Base-by-base conservation (phyloP, 139 green algal genomes). In the Chlamydomonas sphaeroides region DNA sequence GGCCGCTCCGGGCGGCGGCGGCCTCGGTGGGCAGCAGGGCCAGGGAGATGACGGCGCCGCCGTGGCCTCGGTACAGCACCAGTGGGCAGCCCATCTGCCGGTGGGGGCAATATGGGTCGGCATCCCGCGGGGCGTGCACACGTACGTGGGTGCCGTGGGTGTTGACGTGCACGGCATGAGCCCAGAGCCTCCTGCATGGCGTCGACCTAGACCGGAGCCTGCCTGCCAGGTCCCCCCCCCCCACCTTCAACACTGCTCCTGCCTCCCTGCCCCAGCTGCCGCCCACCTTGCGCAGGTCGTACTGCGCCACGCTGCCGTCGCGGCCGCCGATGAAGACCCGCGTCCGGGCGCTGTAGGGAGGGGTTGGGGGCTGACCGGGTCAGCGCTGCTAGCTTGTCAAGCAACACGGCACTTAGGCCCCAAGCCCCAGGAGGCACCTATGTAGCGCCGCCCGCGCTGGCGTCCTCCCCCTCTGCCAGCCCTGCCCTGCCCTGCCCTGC, bases 201-300 rank as follows among this genome's bases (percentile, higher is more conserved):
- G 25, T 28, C 18, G 8, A 23, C 30, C 30, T 41, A 6, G 25
- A 26, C 61, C 30, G 25, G 15, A 67, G 38, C 10, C 7, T 28
- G 30, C n/a, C n/a, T n/a, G n/a, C n/a, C n/a, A n/a, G n/a, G 11
- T 5, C n/a, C 30, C 30, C 30, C 23, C 61, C 61, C 23, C 61
- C 26, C 30, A 26, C 35, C 30, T 48, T 10, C 18, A 8, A 35
- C 20, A 33, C 23, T 35, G 11, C n/a, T 11, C 35, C 36, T 45
- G 3, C 17, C 15, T 69, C 33, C 33, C 33, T 5, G 10, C 21
- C 65, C 14, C 17, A 3, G 3, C 68, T 8, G 26, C 26, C 57
- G 28, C 72, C 23, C 53, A 80, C 74, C 74, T 70, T 70, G 2
- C 74, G 74, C n/a, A 80, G 59, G 74, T 80, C 74, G 59, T 59